Evolutionary conservation across 2,329 filamentous ascomycete genomes (phyloP), one percentile per base, ranked within the genome.

Genomic region (Blumeriella jaapii): DNA sequence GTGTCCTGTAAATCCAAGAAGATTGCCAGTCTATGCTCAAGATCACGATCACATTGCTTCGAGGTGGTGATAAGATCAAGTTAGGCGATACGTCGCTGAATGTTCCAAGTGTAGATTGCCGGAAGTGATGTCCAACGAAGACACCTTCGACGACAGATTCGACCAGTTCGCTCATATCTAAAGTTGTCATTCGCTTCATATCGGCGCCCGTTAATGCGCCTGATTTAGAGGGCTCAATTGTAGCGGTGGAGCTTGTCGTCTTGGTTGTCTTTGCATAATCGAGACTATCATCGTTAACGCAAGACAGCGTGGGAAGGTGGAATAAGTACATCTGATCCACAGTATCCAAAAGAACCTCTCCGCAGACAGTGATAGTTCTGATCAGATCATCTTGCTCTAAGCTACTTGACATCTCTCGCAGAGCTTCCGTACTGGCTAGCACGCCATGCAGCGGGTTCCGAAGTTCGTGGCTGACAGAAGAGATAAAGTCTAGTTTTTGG

Each of bases 391-490:
- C 54, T 41, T 71, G 67, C 6, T 59, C 58, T 0, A 54, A 54
- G 28, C 59, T 59, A 2, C 69, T 55, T 0, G 55, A 43, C 0
- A 65, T 68, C 10, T 71, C 66, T 1, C 61, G 58, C 1, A 76
- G 49, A 5, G 72, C 47, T 41, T 73, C 69, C 1, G 60, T 57
- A 24, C 58, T 69, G 0, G 69, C 63, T 0, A 77, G 54, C 16
- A 77, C 65, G 2, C 72, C 74, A 31, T 78, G 72, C 0, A 78
- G 56, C 0, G 74, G 74, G 2, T 67, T 72, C 4, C 73, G 61
- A 7, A 78, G 55, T 48, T 78, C 74, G 44, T 78, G 74, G 8
- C 68, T 73, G 3, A 78, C 62, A 0, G 68, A 74, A 0, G 69
- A 67, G 4, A 78, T 61, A 16, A 74, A 67, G 38, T 74, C 69